Percentiles rank a stretch among this genome's conserved stretches.
Conservation (phyloP, 768 basidiomycete species). For the Imleria badia region DNA sequence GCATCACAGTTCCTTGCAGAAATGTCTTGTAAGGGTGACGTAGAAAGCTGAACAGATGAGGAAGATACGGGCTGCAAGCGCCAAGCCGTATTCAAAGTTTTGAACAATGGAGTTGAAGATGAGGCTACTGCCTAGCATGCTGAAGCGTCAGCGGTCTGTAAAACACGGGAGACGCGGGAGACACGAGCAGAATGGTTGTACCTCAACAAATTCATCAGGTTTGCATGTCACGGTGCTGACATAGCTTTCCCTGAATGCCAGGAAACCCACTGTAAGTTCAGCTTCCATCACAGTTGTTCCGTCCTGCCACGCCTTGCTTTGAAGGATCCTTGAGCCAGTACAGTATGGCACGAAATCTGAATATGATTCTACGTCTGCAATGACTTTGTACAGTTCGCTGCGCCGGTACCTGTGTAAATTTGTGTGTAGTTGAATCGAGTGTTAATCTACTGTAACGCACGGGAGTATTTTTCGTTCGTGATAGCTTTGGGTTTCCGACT, state of each 20-base stretch:
- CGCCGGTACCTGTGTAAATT: slow-evolving; percentile 62
- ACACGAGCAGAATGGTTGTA: slow-evolving; percentile 10
- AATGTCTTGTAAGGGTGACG: slow-evolving; percentile 8
- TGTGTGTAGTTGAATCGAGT: slow-evolving; percentile 9
- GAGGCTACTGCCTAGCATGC: slow-evolving; percentile 62
- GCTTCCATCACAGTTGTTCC: slow-evolving; percentile 62
- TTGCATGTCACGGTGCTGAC: slow-evolving; percentile 78
- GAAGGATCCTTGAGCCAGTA: slow-evolving; percentile 65
- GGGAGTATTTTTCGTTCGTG: slow-evolving; percentile 85
- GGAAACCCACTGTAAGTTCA: slow-evolving; percentile 86
- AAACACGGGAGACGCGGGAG: slow-evolving; percentile 2
- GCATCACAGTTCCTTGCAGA: neutral
- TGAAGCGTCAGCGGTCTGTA: slow-evolving; percentile 9
- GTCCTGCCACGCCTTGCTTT: slow-evolving; percentile 26
- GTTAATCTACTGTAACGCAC: slow-evolving; percentile 49
- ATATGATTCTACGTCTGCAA: slow-evolving; percentile 87
- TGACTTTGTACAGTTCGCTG: slow-evolving; percentile 78
- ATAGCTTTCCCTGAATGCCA: slow-evolving; percentile 85
- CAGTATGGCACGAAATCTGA: slow-evolving; percentile 89
- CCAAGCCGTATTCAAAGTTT: slow-evolving; percentile 70
- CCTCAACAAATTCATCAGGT: slow-evolving; percentile 79
- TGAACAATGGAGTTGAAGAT: slow-evolving; percentile 72
- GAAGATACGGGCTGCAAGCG: slow-evolving; percentile 59
- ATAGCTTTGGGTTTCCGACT: slow-evolving; percentile 56
- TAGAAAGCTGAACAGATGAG: slow-evolving; percentile 39